Evolutionary conservation across 306 rosid species (phyloP).

Genomic region (Corylus avellana): DNA sequence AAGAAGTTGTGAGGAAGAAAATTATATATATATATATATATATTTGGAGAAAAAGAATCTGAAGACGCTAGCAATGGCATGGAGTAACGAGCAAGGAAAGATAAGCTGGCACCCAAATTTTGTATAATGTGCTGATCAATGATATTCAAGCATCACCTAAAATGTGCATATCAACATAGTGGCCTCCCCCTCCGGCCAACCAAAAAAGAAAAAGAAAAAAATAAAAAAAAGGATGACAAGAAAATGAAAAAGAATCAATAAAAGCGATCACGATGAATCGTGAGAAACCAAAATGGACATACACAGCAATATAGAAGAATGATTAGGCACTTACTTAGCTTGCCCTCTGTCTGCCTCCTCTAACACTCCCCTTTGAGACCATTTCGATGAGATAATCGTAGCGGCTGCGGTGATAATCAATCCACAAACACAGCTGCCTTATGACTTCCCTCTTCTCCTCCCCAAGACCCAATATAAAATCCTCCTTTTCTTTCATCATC

Average conservation of each 20-base stretch:
- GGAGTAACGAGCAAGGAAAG: not conserved
- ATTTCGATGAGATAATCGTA: slow-evolving; percentile 71
- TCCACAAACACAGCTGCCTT: slow-evolving; percentile 88
- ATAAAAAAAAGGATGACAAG: not conserved
- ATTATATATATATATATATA: too few relatives aligned
- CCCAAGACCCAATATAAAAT: slow-evolving; percentile 55
- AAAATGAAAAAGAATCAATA: slow-evolving; percentile 31
- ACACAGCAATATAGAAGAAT: slow-evolving; percentile 18
- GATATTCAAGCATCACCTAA: slow-evolving; percentile 11
- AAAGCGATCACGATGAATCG: slow-evolving; percentile 11
- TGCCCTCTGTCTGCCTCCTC: slow-evolving; percentile 61
- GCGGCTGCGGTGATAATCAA: slow-evolving; percentile 83
- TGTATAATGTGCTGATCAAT: not conserved
- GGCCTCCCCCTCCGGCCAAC: not conserved
- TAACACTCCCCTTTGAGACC: slow-evolving; percentile 47
- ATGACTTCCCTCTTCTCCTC: slow-evolving; percentile 98
- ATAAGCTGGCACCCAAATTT: slow-evolving; percentile 18
- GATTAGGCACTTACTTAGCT: slow-evolving; percentile 21
- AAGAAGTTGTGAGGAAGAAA: not conserved
- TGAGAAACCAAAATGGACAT: slow-evolving; percentile 25
- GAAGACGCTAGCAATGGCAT: too few relatives aligned
- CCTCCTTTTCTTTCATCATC: slow-evolving; percentile 67
- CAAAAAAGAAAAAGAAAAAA: not conserved
- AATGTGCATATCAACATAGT: slow-evolving; percentile 13
- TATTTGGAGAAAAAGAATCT: too few relatives aligned